Evolutionary conservation across 2,329 filamentous ascomycete genomes (phyloP).

Genomic region (Fusarium buharicum): DNA sequence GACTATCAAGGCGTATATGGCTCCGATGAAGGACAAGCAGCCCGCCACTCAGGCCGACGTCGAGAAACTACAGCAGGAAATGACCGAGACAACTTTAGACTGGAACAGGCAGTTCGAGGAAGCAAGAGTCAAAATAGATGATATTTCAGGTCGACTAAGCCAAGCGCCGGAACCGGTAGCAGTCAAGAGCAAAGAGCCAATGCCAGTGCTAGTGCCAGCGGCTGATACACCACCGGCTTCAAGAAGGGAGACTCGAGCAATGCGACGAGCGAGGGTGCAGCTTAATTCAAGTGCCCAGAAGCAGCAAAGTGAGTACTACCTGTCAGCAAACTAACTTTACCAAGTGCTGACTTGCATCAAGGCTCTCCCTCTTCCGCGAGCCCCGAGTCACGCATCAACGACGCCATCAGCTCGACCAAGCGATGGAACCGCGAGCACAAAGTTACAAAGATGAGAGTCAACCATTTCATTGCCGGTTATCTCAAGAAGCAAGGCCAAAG

Average conservation of each 20-base stretch:
- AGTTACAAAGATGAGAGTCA: slow-evolving; percentile 46
- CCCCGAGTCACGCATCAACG: slow-evolving; percentile 47
- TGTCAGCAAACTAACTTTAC: background rate
- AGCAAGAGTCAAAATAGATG: slow-evolving; percentile 40
- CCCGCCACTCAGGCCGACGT: slow-evolving; percentile 26
- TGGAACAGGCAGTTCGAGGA: slow-evolving; percentile 41
- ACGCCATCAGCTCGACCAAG: slow-evolving; percentile 51
- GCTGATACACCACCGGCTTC: background rate
- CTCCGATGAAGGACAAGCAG: slow-evolving; percentile 6
- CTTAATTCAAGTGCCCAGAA: background rate
- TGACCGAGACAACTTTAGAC: slow-evolving; percentile 23
- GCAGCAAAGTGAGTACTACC: slow-evolving; percentile 18
- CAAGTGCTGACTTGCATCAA: slow-evolving; percentile 11
- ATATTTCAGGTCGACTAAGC: slow-evolving; percentile 40
- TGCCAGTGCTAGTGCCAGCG: background rate
- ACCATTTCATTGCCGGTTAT: slow-evolving; percentile 48
- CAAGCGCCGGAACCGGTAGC: slow-evolving; percentile 35
- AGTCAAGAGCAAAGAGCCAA: slow-evolving; percentile 22
- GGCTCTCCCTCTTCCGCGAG: slow-evolving; percentile 2
- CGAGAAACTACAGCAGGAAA: slow-evolving; percentile 38
- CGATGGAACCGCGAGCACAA: slow-evolving; percentile 55
- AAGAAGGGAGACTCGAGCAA: slow-evolving; percentile 27
- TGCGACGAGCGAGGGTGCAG: slow-evolving; percentile 7
- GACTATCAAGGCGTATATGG: slow-evolving; percentile 46
- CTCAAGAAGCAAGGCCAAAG: slow-evolving; percentile 52